Evolutionary conservation across 2,329 filamentous ascomycete species (phyloP).

Genomic region (Fusarium sp.): DNA sequence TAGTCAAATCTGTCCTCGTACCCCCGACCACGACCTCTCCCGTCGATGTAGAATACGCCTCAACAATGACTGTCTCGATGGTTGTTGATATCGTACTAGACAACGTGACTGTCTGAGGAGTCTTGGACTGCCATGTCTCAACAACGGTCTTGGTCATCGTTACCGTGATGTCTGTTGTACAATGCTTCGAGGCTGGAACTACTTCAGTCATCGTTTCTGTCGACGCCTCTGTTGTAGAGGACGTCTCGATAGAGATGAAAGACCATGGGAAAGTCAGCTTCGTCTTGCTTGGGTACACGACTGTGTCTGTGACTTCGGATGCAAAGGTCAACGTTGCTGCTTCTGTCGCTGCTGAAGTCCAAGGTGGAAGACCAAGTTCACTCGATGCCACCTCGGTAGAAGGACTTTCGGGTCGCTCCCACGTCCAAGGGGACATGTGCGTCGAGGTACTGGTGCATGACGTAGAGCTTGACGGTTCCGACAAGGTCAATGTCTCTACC

Average conservation of each 20-base stretch:
- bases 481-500: background rate
- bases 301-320: background rate
- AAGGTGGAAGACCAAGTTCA: slow-evolving; percentile 2
- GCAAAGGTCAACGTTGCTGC: background rate
- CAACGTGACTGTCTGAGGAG: slow-evolving; percentile 28
- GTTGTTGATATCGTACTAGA: slow-evolving; percentile 37
- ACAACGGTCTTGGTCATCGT: slow-evolving; percentile 44
- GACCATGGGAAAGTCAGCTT: slow-evolving; percentile 9
- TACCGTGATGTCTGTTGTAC: slow-evolving; percentile 42
- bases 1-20: slow-evolving; percentile 39
- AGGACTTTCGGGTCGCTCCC: slow-evolving; percentile 5
- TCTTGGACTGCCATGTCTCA: slow-evolving; percentile 41
- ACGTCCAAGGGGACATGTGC: slow-evolving; percentile 10
- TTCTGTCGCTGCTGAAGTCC: slow-evolving; percentile 12
- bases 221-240: background rate
- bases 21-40: slow-evolving; percentile 34
- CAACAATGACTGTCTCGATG: slow-evolving; percentile 40
- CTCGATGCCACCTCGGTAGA: slow-evolving; percentile 15
- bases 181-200: slow-evolving; percentile 26
- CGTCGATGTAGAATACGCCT: slow-evolving; percentile 45
- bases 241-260: background rate
- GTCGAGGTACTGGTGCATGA: slow-evolving; percentile 13
- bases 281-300: slow-evolving; percentile 6
- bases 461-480: slow-evolving; percentile 1
- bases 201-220: slow-evolving; percentile 2